phyloP scores from a whole-genome alignment of 2,329 filamentous ascomycete species.

The Passalora sequoiae region DNA sequence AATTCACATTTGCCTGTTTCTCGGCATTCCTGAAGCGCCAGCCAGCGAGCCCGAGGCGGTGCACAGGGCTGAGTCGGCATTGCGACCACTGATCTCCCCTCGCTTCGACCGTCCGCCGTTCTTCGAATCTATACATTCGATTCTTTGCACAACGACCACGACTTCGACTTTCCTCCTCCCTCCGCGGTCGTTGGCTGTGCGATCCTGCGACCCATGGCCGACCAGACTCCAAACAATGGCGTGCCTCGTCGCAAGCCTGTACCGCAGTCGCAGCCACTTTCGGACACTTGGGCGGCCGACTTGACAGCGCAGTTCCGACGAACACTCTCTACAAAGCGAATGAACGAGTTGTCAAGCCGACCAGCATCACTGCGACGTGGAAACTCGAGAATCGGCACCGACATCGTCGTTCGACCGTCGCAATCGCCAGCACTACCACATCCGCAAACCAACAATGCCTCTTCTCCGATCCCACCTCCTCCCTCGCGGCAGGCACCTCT shows the following conservation, averaged over 20 bases:
- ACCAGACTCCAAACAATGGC: conserved; percentile 23
- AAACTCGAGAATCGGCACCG: conserved; percentile 48
- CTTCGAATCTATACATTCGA: too few species aligned
- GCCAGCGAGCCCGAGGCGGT: not conserved
- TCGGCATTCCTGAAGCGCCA: not conserved
- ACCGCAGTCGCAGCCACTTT: conserved; percentile 23
- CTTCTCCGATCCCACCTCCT: conserved; percentile 17
- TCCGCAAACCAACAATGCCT: conserved; percentile 8
- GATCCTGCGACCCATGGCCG: conserved; percentile 24
- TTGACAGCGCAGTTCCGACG: conserved; percentile 81
- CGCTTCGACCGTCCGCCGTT: too few species aligned
- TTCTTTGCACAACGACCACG: not conserved
- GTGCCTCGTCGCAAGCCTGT: conserved; percentile 32
- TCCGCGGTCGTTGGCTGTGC: too few species aligned
- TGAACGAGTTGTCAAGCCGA: conserved; percentile 64
- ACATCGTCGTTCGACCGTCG: conserved; percentile 24
- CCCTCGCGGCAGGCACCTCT: conserved; percentile 27
- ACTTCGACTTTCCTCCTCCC: not conserved
- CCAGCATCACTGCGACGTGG: conserved; percentile 45
- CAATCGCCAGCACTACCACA: conserved; percentile 14
- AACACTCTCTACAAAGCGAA: conserved; percentile 75
- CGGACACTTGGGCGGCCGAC: conserved; percentile 69
- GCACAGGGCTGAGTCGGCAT: not conserved
- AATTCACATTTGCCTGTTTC: not conserved
- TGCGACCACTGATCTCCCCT: too few species aligned